Percentiles rank a stretch among this genome's conserved stretches.
Evolutionary conservation across 1,284 basidiomycete species (phyloP).

Genomic region (Abortiporus biennis): DNA sequence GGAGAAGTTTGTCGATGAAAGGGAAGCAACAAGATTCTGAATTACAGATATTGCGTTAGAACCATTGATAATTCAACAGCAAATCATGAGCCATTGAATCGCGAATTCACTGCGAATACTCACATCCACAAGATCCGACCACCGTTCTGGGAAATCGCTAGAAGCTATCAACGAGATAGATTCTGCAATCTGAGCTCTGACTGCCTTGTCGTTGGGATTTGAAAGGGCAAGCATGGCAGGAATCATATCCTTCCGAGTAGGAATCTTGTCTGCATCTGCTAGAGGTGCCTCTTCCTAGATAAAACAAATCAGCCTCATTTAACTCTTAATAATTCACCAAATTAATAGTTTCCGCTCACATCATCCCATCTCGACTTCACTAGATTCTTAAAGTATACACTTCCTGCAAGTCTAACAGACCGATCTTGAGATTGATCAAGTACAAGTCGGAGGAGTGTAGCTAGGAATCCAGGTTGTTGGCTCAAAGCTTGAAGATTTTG

Average conservation of each 20-base stretch:
- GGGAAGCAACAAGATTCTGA: constrained; percentile 80
- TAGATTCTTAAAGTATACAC: constrained; percentile 87
- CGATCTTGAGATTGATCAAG: constrained; percentile 64
- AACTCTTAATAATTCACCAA: constrained; percentile 8
- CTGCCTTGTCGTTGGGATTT: constrained; percentile 53
- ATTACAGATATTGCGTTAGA: not conserved
- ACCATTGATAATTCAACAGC: not conserved
- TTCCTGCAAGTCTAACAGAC: constrained; percentile 72
- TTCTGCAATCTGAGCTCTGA: constrained; percentile 84
- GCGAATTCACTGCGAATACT: constrained; percentile 24
- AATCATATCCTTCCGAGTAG: constrained; percentile 66
- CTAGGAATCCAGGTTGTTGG: constrained; percentile 73
- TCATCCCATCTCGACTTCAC: constrained; percentile 84
- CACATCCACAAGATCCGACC: constrained; percentile 84
- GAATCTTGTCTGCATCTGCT: constrained; percentile 59
- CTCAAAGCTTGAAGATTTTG: constrained; percentile 64
- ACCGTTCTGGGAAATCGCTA: constrained; percentile 81
- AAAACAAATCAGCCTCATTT: too few species aligned
- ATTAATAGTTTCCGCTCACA: constrained; percentile 36
- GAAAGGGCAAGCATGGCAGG: constrained; percentile 81
- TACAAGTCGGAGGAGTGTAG: constrained; percentile 66
- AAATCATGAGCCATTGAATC: not conserved
- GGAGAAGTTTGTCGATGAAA: constrained; percentile 76
- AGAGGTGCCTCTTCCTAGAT: constrained; percentile 67
- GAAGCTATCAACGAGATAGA: constrained; percentile 84